Base-by-base conservation (phyloP, 306 rosid species). In the Vigna reflexopilosa region DNA sequence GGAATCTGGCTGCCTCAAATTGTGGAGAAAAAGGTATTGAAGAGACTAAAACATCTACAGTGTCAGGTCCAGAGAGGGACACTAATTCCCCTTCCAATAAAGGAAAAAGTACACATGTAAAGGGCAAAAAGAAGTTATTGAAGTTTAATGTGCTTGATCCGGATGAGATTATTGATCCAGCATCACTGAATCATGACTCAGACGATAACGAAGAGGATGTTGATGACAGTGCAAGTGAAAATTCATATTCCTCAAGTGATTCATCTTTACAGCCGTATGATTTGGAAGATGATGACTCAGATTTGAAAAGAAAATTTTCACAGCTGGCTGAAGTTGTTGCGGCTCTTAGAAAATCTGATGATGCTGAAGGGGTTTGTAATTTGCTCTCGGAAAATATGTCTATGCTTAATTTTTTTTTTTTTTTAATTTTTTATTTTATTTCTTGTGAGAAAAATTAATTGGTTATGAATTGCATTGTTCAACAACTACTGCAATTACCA, bases 211-310 rank as follows among this genome's bases (percentile, higher is more conserved):
- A 87, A 28, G 91, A 89, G 49, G 89, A 84, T 76, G 77, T 47
- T 30, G 87, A 80, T 12, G 92, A 88, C 34, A 84, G 72, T 88
- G 93, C 72, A n/a, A 91, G 98, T 80, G 97, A 89, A 82, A 67
- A 70, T 79, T 95, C 98, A 45, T 87, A 83, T 83, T 85, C 90
- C 75, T 87, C 88, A 0, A 87, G 87, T 81, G 94, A 92, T 80
- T 89, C 96, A 68, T 92, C 95, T 71, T 86, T 92, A 78, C 91
- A 89, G 88, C 97, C 98, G 9, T 95, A 92, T 86, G 97, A 92
- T 88, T 85, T 95, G 77, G 58, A 88, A 20, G 98, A 95, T 74
- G 97, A 95, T 76, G 98, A 92, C 72, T 71, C 98, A 7, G 98
- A 92, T 91, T 83, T 95, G 85, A 95, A 89, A 71, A 92, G 73